Evolutionary conservation across 805 yeast genomes (phyloP), one percentile per base, ranked within the genome.

Genomic region (Torulaspora maleeae): DNA sequence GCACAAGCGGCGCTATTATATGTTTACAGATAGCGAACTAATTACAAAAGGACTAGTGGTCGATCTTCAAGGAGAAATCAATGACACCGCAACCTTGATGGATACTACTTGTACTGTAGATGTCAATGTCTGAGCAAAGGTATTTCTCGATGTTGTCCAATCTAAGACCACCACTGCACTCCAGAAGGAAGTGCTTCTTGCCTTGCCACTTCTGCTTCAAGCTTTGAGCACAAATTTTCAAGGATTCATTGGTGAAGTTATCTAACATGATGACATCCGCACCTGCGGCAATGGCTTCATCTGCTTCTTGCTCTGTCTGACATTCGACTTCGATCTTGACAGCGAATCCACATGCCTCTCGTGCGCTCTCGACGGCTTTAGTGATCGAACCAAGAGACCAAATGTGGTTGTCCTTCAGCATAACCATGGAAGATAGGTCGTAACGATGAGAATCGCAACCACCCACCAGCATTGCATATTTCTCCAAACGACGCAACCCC

Each of bases 241-340:
- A 71, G 13, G 74, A 83, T 0, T 73, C 77, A 2, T 88, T 86
- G 3, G 73, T 61, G 64, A 91, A 91, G 64, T 90, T 90, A 61
- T 90, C 98, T 59, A 90, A 75, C 98, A 90, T 90, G 49, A 91
- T 83, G 16, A 91, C 86, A 64, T 90, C 98, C 0, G 97, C 97
- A 10, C 98, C 97, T 1, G 97, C 95, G 12, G 72, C 78, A 56
- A 91, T 91, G 20, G 98, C 98, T 63, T 91, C 97, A 52, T 76
- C 73, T 1, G 98, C 98, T 58, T 89, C 96, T 4, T 68, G 78
- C 61, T 86, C 95, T 46, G 77, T 71, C 63, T 86, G 89, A 47
- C 89, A 90, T 66, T 90, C 98, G 28, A 90, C 97, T 66, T 90
- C 98, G 45, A 90, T 84, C 66, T 90, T 90, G 30, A 84, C 75